phyloP scores from a whole-genome alignment of 2,329 filamentous ascomycete species.

The Trichoderma cornu-damae region DNA sequence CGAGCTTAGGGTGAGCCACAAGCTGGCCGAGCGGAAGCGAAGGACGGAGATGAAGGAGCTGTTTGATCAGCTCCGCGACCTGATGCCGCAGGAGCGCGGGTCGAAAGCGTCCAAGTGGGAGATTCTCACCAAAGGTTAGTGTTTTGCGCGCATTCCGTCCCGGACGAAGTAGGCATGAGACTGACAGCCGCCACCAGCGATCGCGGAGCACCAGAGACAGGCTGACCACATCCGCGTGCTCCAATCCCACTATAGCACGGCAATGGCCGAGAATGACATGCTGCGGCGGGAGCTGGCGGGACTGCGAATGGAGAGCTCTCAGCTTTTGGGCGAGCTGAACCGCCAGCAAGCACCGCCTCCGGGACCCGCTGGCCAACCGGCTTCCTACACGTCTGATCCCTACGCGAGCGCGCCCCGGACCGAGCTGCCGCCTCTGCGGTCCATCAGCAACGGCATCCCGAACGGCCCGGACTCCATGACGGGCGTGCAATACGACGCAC shows the following conservation, averaged over 20 bases:
- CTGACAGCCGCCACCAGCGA: conserved; percentile 41
- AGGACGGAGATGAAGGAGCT: conserved; percentile 85
- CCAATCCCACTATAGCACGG: conserved; percentile 41
- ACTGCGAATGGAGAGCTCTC: conserved; percentile 45
- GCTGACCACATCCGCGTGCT: conserved; percentile 44
- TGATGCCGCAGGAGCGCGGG: conserved; percentile 74
- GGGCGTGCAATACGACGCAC: conserved; percentile 57
- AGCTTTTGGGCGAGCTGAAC: conserved; percentile 38
- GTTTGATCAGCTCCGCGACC: conserved; percentile 72
- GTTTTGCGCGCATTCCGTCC: not conserved
- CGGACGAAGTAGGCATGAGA: not conserved
- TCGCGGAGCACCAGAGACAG: conserved; percentile 56
- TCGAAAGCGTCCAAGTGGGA: conserved; percentile 89
- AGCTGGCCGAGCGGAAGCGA: conserved; percentile 77
- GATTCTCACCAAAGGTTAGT: conserved; percentile 74
- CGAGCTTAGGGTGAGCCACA: conserved; percentile 76
- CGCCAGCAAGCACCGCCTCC: conserved; percentile 28
- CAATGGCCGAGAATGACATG: conserved; percentile 42
- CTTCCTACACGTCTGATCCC: conserved; percentile 29
- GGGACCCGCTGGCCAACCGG: conserved; percentile 22
- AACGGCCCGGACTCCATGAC: conserved; percentile 57
- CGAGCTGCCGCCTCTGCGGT: conserved; percentile 54
- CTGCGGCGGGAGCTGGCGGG: conserved; percentile 46
- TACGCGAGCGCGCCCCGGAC: conserved; percentile 37
- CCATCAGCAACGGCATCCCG: conserved; percentile 42